A percentile compares a stretch with the other conserved stretches of the same genome.
phyloP scores from a whole-genome alignment of 371 early-diverging fungal genomes.

The Syncephalastrum racemosum region DNA sequence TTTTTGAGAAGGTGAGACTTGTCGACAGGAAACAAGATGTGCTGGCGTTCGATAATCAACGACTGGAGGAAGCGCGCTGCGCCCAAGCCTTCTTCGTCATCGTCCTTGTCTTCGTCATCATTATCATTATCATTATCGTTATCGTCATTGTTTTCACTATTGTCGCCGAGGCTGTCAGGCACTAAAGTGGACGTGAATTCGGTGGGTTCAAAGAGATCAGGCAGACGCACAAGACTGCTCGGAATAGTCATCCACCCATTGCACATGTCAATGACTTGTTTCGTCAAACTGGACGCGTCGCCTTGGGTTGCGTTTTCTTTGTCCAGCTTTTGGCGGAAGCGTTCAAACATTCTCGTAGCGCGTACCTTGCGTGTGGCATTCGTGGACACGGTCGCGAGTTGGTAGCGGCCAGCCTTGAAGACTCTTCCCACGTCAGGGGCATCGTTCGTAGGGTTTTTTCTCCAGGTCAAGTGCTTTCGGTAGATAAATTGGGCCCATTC shows the following conservation, averaged over 20 bases:
- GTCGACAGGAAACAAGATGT: slow-evolving; percentile 59
- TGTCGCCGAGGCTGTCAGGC: too few species aligned
- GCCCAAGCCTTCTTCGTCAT: slow-evolving; percentile 54
- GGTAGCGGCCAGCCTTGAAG: slow-evolving; percentile 25
- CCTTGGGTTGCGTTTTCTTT: neutral
- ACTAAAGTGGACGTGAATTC: slow-evolving; percentile 36
- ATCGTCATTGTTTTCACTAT: too few species aligned
- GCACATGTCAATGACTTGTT: slow-evolving; percentile 23
- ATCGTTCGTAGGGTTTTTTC: slow-evolving; percentile 34
- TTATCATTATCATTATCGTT: slow-evolving; percentile 4
- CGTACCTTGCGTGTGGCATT: slow-evolving; percentile 6
- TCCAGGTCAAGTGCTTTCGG: slow-evolving; percentile 59
- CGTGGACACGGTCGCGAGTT: neutral
- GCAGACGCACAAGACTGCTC: slow-evolving; percentile 26
- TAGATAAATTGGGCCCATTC: slow-evolving; percentile 83
- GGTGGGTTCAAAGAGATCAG: slow-evolving; percentile 41
- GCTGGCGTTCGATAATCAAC: slow-evolving; percentile 51
- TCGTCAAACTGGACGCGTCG: slow-evolving; percentile 4
- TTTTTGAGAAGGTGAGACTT: slow-evolving; percentile 65
- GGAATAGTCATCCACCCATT: slow-evolving; percentile 33
- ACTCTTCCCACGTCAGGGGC: slow-evolving; percentile 3
- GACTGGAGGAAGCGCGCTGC: slow-evolving; percentile 60
- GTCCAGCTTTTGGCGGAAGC: slow-evolving; percentile 10
- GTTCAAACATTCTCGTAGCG: slow-evolving; percentile 10
- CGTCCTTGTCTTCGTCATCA: slow-evolving; percentile 49